Evolutionary conservation across 257 asterid species (phyloP), one percentile per base, ranked within the genome.

Genomic region (Nicotiana tabacum): DNA sequence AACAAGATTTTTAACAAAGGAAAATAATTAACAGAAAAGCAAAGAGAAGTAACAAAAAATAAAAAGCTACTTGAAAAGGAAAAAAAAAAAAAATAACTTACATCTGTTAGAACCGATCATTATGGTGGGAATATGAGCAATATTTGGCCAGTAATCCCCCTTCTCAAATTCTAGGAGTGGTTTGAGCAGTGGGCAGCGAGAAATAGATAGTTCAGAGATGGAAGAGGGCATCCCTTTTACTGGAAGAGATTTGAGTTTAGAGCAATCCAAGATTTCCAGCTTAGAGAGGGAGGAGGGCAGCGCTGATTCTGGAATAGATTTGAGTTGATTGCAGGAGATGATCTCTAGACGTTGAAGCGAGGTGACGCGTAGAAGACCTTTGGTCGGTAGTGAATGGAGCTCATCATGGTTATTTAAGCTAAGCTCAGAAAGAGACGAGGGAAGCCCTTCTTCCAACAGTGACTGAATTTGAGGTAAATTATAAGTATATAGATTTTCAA

Each of bases 71-170:
- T 37, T 33, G 37, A 5, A 37, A 5, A 5, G 6, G n/a, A n/a
- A n/a, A n/a, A n/a, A n/a, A n/a, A 2, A 29, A 29, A 29, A 29
- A 29, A 29, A 29, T 1, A 29, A 29, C 77, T 68, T 68, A 68
- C 17, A 68, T 68, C 6, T 29, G 1, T 29, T 29, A 29, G 30
- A 29, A 30, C 46, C 57, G 9, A 76, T 13, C 1, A 0, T 0
- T 5, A 83, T 32, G 68, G 6, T 7, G 58, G 82, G 61, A 53
- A 83, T 53, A 10, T 77, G 82, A 46, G 78, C 33, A 53, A 83
- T 60, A 5, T 66, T 55, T 46, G 53, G 29, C 86, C 86, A 78
- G 35, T 77, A 58, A 8, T 66, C 16, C 80, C 80, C 81, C 43
- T 32, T 17, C 72, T 83, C 35, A 60, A 53, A 18, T 66, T 33